Conservation (phyloP, 495 filamentous ascomycete species). For the Talaromyces nanjingensis region DNA sequence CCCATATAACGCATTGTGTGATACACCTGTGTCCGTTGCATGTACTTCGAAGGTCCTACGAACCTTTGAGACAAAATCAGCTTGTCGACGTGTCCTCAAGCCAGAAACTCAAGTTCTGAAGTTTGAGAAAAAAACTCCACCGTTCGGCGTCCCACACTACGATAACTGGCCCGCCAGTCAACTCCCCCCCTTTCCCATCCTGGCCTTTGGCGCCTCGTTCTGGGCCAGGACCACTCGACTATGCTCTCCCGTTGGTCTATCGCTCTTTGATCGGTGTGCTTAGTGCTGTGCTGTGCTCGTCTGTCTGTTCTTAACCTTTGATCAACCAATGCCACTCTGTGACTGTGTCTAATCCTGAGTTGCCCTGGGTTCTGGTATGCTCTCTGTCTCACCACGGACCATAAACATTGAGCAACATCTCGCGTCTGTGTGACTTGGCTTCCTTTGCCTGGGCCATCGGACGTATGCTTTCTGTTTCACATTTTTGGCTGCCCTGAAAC, state of each 20-base stretch:
- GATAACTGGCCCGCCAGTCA: not conserved
- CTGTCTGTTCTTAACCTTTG: not conserved
- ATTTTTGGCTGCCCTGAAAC: slow-evolving; percentile 9
- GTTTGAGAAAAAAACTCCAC: not conserved
- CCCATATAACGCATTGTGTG: not conserved
- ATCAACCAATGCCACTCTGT: not conserved
- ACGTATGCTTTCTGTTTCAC: slow-evolving; percentile 3
- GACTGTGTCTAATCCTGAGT: not conserved
- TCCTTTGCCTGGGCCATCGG: not conserved
- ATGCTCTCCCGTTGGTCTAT: slow-evolving; percentile 1
- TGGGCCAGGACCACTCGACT: not conserved
- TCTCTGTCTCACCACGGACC: not conserved
- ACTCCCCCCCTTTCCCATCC: not conserved
- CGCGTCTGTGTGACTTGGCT: slow-evolving; percentile 7
- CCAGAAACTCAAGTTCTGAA: not conserved
- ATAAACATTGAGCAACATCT: not conserved
- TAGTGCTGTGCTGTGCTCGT: not conserved
- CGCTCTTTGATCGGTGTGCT: not conserved
- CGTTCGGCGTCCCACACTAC: slow-evolving; percentile 3
- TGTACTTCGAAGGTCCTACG: not conserved
- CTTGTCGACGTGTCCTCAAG: slow-evolving; percentile 1
- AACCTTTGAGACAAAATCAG: not conserved
- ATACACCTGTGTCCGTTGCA: not conserved
- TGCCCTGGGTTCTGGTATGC: not conserved
- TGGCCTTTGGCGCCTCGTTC: not conserved